Evolutionary conservation across 441 rosid genomes (phyloP), one percentile per base, ranked within the genome.

Genomic region (Adansonia grandidieri): DNA sequence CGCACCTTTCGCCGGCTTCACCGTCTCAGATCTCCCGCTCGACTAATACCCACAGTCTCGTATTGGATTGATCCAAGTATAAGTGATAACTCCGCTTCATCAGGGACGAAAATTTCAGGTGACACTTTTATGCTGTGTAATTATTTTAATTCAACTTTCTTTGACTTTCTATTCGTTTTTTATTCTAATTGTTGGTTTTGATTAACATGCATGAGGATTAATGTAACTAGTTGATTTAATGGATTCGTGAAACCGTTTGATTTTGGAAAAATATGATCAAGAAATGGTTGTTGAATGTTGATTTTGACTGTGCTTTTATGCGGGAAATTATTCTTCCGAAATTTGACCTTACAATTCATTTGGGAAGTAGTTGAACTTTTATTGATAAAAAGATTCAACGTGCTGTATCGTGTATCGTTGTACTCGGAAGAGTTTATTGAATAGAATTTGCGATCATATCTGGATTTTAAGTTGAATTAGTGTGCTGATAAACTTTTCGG

Each of bases 1-100:
- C 88, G 87, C 86, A 79, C 77, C 82, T 64, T 32, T 75, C 54
- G 81, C 82, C 81, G 87, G 82, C 79, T 71, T 42, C 80, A 32
- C 37, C 13, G 62, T 74, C 24, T 61, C 78, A 65, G 81, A 78
- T 80, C 85, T 76, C 58, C 78, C 56, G 10, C 60, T 5, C 14
- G 24, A 68, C 77, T 51, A 54, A 7, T 47, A 61, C 65, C n/a
- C 7, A 6, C 77, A 53, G 57, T 47, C 58, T 62, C 73, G 17
- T 47, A 0, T 63, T 32, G 6, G 54, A 75, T 56, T 72, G 68
- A 72, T 77, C 78, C 74, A 24, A 77, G 71, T 69, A 7, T 10
- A 15, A 56, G 75, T 62, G 51, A 13, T 64, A 47, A 78, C 77
- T 57, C 73, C 74, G 15, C 14, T 70, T 37, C 50, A 28, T 69